phyloP scores from a whole-genome alignment of 306 rosid species.

The Rubus idaeus region DNA sequence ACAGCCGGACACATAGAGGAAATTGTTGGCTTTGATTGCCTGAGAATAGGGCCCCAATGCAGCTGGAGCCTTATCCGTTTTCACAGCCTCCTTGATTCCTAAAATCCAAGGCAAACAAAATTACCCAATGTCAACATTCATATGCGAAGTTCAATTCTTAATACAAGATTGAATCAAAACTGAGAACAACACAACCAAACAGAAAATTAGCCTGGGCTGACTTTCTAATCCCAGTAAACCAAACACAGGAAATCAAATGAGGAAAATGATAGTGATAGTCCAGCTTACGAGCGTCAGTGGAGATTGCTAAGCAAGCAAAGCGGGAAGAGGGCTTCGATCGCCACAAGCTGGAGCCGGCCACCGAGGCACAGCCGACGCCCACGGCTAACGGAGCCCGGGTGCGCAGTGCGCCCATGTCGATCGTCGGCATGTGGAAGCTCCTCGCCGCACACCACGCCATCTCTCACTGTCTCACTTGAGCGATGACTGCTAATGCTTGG shows the following conservation, averaged over 20 bases:
- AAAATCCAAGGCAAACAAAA: conserved; percentile 3
- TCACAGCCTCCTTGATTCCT: conserved; percentile 80
- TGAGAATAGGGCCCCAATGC: conserved; percentile 97
- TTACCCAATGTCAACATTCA: background rate
- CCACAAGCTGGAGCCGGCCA: conserved; percentile 55
- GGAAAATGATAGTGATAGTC: background rate
- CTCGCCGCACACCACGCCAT: conserved; percentile 81
- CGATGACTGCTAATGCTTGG: background rate
- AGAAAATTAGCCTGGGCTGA: background rate
- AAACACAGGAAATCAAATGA: conserved; percentile 2
- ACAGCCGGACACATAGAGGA: conserved; percentile 80
- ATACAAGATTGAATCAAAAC: no score
- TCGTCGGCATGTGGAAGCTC: conserved; percentile 53
- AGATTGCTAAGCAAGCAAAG: conserved; percentile 65
- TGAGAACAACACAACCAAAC: background rate
- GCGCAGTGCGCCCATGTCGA: conserved; percentile 39
- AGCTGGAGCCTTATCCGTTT: conserved; percentile 88
- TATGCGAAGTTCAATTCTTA: background rate
- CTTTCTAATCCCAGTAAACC: background rate
- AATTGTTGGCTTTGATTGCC: conserved; percentile 83
- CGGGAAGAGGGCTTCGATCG: conserved; percentile 59
- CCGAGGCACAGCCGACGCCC: conserved; percentile 57
- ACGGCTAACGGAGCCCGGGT: conserved; percentile 46
- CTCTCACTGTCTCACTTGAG: conserved; percentile 17
- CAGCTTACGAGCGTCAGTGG: conserved; percentile 51